Conservation (phyloP, 2,329 filamentous ascomycete genomes). For the Juglanconis sp. region DNA sequence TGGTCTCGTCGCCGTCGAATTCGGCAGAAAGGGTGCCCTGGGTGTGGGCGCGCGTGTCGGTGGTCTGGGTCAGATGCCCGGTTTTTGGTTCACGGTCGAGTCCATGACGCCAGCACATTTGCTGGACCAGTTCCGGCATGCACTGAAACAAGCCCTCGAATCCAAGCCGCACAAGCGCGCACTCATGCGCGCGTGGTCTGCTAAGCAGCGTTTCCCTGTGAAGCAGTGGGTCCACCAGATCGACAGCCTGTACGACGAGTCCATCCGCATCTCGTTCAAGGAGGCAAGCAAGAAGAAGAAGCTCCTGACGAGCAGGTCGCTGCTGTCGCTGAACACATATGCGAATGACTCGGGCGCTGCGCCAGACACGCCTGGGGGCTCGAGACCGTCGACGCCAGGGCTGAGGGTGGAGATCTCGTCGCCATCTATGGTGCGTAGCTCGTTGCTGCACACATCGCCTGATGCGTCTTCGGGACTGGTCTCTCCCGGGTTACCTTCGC, state of each 20-base stretch:
- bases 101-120: slow-evolving; percentile 60
- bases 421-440: slow-evolving; percentile 18
- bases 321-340: slow-evolving; percentile 21
- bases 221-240: slow-evolving; percentile 63
- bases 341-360: slow-evolving; percentile 18
- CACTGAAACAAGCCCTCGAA: slow-evolving; percentile 56
- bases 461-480: background rate
- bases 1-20: slow-evolving; percentile 65
- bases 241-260: slow-evolving; percentile 56
- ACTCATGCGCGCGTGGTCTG: slow-evolving; percentile 61
- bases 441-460: slow-evolving; percentile 21
- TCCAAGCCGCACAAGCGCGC: slow-evolving; percentile 54
- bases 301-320: slow-evolving; percentile 17
- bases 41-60: slow-evolving; percentile 64
- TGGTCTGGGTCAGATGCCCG: slow-evolving; percentile 64
- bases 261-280: slow-evolving; percentile 48
- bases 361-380: slow-evolving; percentile 14
- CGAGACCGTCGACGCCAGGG: slow-evolving; percentile 13
- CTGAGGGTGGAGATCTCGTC: slow-evolving; percentile 17
- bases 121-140: slow-evolving; percentile 60
- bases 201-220: slow-evolving; percentile 63
- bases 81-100: slow-evolving; percentile 69
- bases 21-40: slow-evolving; percentile 63
- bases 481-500: background rate
- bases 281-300: slow-evolving; percentile 25